These are phyloP conservation scores for Rhodocollybia butyracea DNA, from an alignment of 768 basidiomycete species.

Conservation along the genomic window DNA sequence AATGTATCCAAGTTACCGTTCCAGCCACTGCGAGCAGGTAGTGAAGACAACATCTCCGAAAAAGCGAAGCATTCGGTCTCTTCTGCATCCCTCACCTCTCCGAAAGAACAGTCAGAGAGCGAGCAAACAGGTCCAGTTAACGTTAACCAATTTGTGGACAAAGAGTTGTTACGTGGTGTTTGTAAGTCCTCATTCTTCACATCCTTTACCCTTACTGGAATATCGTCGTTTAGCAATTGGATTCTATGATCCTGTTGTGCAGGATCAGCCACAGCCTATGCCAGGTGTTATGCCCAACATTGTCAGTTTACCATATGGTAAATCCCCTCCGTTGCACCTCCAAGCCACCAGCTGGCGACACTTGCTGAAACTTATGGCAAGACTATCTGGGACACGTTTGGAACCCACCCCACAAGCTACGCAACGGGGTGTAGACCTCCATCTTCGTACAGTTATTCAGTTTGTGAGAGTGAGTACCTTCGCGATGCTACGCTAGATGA, in stretches of 20 bases:
- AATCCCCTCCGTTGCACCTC: conserved; percentile 65
- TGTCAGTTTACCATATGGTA: conserved; percentile 70
- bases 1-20: background rate
- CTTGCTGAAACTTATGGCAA: conserved; percentile 71
- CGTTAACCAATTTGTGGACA: conserved; percentile 52
- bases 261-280: conserved; percentile 44
- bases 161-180: conserved; percentile 54
- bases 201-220: background rate
- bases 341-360: conserved; percentile 75
- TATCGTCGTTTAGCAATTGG: conserved; percentile 52
- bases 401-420: conserved; percentile 71
- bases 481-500: too few species aligned
- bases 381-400: conserved; percentile 64
- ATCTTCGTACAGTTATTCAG: conserved; percentile 72
- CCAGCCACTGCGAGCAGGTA: background rate
- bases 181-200: conserved; percentile 43
- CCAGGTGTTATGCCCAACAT: conserved; percentile 61
- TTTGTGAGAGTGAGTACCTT: conserved; percentile 61
- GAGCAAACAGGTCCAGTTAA: conserved; percentile 21
- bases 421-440: conserved; percentile 48
- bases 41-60: background rate
- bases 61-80: background rate
- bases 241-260: conserved; percentile 57
- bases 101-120: conserved; percentile 2
- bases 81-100: background rate